Conservation (phyloP, 2,329 filamentous ascomycete genomes). For the Neurospora sp. region DNA sequence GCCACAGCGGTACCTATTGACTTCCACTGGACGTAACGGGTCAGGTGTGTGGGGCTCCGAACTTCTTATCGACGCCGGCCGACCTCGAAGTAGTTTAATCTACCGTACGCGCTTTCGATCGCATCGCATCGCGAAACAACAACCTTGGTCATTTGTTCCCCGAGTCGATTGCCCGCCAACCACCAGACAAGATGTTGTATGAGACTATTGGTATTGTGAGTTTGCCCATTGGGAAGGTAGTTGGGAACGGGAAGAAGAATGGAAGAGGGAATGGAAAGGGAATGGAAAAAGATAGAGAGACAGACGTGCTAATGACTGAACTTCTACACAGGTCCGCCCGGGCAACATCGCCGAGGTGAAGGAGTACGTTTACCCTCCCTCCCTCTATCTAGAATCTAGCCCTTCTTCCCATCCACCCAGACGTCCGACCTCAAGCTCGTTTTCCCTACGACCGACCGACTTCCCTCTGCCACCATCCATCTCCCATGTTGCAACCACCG, state of each 20-base stretch:
- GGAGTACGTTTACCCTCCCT: conserved; percentile 54
- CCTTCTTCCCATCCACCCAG: neutral
- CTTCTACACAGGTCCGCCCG: conserved; percentile 65
- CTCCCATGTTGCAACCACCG: too few species aligned
- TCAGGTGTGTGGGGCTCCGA: neutral
- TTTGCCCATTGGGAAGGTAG: neutral
- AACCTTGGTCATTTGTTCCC: neutral
- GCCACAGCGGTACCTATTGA: neutral
- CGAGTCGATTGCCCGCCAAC: neutral
- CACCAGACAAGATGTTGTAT: conserved; percentile 67
- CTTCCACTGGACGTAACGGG: too few species aligned
- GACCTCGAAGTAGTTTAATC: neutral
- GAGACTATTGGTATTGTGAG: conserved; percentile 91
- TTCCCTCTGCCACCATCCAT: too few species aligned
- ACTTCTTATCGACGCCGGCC: neutral
- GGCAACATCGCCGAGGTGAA: conserved; percentile 86
- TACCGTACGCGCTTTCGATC: neutral
- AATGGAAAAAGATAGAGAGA: neutral
- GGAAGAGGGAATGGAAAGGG: neutral
- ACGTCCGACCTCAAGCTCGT: too few species aligned
- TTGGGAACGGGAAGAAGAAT: neutral
- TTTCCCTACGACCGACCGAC: too few species aligned
- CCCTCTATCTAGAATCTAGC: neutral
- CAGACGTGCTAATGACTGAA: conserved; percentile 3
- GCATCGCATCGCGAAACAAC: neutral